These are phyloP conservation scores for Cordyceps cateniannulata DNA, from an alignment of 2,329 filamentous ascomycete species.

Conservation along the genomic window DNA sequence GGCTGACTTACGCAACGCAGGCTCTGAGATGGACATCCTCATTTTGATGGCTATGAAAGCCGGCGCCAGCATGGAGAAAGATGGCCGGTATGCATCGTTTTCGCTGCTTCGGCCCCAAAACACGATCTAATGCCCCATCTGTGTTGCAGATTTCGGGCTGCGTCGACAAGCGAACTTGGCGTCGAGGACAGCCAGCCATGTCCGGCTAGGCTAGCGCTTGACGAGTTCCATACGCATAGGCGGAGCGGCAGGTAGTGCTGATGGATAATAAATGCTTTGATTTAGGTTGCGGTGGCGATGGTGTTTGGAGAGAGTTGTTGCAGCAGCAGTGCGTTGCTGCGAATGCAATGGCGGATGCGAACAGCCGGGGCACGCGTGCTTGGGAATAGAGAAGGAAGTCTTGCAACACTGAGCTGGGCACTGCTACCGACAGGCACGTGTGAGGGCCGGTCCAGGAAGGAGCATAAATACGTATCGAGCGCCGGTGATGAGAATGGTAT, in stretches of 20 bases:
- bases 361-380: not conserved
- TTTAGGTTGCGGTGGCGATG: not conserved
- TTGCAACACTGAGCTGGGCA: not conserved
- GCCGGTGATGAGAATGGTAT: not conserved
- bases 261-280: not conserved
- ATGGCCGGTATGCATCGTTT: constrained; percentile 58
- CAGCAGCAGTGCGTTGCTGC: not conserved
- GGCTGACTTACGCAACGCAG: constrained; percentile 71
- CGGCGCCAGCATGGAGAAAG: constrained; percentile 92
- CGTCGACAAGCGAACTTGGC: constrained; percentile 35
- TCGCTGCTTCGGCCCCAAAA: constrained; percentile 29
- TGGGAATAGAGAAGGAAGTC: not conserved
- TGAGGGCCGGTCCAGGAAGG: not conserved
- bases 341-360: not conserved
- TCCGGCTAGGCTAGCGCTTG: constrained; percentile 16
- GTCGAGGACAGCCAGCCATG: constrained; percentile 26
- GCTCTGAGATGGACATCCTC: constrained; percentile 78
- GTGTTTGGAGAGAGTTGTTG: not conserved
- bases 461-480: not conserved
- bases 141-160: constrained; percentile 38
- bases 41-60: constrained; percentile 84
- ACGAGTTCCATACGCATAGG: constrained; percentile 4
- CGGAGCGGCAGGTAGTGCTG: not conserved
- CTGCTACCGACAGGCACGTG: constrained; percentile 1
- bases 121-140: constrained; percentile 37